Evolutionary conservation across 129 eudicot genomes (phyloP).

Genomic region (Arctium minus): DNA sequence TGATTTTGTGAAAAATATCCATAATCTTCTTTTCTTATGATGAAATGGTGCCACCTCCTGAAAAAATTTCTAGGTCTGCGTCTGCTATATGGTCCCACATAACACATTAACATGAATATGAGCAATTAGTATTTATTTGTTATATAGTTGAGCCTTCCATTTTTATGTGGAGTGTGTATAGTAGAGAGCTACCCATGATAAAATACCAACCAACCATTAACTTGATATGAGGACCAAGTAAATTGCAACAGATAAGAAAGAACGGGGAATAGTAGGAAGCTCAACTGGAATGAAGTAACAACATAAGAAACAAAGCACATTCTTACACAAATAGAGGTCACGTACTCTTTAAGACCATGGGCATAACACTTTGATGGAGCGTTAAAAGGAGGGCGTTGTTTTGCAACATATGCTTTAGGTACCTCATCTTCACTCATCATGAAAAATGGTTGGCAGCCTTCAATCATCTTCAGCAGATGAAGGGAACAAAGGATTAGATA

Average conservation of each 20-base stretch:
- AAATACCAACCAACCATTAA: no score
- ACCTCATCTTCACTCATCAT: slow-evolving; percentile 63
- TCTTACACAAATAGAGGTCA: neutral
- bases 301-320: neutral
- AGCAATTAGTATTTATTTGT: neutral
- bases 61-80: no score
- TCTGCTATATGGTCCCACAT: no score
- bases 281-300: no score
- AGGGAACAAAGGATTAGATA: slow-evolving; percentile 8
- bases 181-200: neutral
- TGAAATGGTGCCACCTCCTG: neutral
- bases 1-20: neutral
- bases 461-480: slow-evolving; percentile 71
- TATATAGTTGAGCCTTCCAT: neutral
- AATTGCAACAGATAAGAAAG: no score
- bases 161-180: neutral
- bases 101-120: neutral
- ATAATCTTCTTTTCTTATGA: neutral
- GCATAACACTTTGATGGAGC: slow-evolving; percentile 70
- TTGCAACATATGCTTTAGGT: slow-evolving; percentile 59
- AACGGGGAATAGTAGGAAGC: no score
- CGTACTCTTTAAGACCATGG: slow-evolving; percentile 87
- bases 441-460: slow-evolving; percentile 79
- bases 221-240: no score
- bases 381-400: slow-evolving; percentile 81